Percentiles rank a stretch among this genome's conserved stretches.
phyloP scores from a whole-genome alignment of 2,329 filamentous ascomycete species.

The Pseudophaeomoniella oleicola region DNA sequence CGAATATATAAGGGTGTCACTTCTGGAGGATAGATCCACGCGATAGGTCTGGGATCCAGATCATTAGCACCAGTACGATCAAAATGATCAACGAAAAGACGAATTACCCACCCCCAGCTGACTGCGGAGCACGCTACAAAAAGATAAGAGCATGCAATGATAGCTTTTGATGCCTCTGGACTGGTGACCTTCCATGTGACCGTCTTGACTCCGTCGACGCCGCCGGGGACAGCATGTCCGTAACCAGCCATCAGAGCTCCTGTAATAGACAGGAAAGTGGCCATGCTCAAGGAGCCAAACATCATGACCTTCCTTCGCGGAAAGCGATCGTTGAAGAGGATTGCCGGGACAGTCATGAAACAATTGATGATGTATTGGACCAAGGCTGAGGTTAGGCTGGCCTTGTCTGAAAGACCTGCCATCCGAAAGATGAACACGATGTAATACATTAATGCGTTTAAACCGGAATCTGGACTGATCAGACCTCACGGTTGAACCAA shows the following conservation, averaged over 20 bases:
- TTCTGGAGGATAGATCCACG: constrained; percentile 47
- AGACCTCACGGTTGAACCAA: too few species aligned
- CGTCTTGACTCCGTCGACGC: constrained; percentile 17
- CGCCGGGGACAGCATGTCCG: constrained; percentile 24
- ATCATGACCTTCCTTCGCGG: constrained; percentile 56
- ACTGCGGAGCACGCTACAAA: constrained; percentile 57
- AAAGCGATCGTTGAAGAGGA: constrained; percentile 61
- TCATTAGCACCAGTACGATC: too few species aligned
- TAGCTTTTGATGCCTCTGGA: constrained; percentile 42
- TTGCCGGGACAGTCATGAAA: constrained; percentile 59
- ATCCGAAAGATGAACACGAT: constrained; percentile 48
- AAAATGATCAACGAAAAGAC: too few species aligned
- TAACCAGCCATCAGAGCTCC: constrained; percentile 24
- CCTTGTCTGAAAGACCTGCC: constrained; percentile 48
- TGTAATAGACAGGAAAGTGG: constrained; percentile 27
- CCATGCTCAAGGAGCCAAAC: constrained; percentile 50
- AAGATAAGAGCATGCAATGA: constrained; percentile 58
- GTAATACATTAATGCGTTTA: constrained; percentile 61
- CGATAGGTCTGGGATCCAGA: too few species aligned
- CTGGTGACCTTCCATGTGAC: constrained; percentile 23
- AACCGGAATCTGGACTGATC: too few species aligned
- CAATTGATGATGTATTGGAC: constrained; percentile 73
- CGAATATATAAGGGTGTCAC: constrained; percentile 48
- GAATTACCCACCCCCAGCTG: constrained; percentile 49
- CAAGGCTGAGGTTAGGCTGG: constrained; percentile 48